Conservation (phyloP, 2,329 filamentous ascomycete genomes). For the Aspergillus glaucus region DNA sequence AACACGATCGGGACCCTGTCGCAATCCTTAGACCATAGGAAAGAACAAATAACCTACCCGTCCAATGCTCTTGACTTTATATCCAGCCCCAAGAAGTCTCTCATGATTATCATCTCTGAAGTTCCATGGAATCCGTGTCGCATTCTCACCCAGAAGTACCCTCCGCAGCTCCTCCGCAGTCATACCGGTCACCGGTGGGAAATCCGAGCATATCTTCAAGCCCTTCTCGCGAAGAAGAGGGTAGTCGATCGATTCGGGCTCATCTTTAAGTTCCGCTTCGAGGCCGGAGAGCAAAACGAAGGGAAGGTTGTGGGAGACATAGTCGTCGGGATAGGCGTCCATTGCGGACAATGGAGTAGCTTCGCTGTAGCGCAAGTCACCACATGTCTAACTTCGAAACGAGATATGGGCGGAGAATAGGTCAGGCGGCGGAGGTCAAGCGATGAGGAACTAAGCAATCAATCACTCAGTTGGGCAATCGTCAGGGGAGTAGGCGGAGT, state of each 20-base stretch:
- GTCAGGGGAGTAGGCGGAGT: not conserved
- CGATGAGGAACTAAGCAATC: not conserved
- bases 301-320: constrained; percentile 80
- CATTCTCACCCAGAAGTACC: constrained; percentile 62
- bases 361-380: constrained; percentile 20
- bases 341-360: constrained; percentile 30
- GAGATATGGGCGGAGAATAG: not conserved
- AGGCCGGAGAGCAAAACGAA: constrained; percentile 78
- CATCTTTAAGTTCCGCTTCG: constrained; percentile 33
- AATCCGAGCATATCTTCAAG: constrained; percentile 62
- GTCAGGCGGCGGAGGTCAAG: not conserved
- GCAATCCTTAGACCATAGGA: not conserved
- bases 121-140: constrained; percentile 61
- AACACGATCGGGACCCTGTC: not conserved
- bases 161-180: constrained; percentile 60
- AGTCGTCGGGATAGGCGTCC: constrained; percentile 53
- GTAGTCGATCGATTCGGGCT: constrained; percentile 30
- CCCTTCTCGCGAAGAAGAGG: constrained; percentile 51
- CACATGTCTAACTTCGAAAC: constrained; percentile 22
- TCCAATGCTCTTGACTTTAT: constrained; percentile 67
- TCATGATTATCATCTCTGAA: constrained; percentile 44
- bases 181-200: constrained; percentile 59
- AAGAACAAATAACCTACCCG: constrained; percentile 58
- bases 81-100: constrained; percentile 48
- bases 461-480: no score